These are phyloP conservation scores for Wickerhamia fluorescens DNA, from an alignment of 805 yeast genomes.

Conservation along the genomic window DNA sequence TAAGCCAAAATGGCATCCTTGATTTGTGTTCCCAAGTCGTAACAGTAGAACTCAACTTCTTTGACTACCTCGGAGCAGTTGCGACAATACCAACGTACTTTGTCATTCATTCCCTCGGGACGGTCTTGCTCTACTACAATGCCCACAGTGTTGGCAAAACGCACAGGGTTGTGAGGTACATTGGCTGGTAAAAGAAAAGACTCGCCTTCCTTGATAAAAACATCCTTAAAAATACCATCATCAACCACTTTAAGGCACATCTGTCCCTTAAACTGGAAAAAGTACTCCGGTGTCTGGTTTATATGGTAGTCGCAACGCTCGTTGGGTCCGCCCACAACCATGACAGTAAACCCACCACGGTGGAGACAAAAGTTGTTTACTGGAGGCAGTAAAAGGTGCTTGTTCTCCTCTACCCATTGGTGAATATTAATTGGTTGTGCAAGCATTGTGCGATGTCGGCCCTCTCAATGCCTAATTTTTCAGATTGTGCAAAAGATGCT, in stretches of 20 bases:
- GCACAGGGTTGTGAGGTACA: slow-evolving; percentile 83
- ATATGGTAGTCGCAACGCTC: slow-evolving; percentile 90
- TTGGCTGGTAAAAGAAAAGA: slow-evolving; percentile 82
- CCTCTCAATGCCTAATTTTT: too few relatives aligned
- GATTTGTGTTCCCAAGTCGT: slow-evolving; percentile 85
- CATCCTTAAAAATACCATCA: slow-evolving; percentile 64
- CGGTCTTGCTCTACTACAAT: slow-evolving; percentile 90
- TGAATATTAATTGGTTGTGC: slow-evolving; percentile 68
- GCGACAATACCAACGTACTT: slow-evolving; percentile 82
- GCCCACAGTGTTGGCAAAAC: slow-evolving; percentile 82
- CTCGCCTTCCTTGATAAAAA: slow-evolving; percentile 76
- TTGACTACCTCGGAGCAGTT: slow-evolving; percentile 58
- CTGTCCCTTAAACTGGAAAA: slow-evolving; percentile 77
- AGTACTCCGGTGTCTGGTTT: slow-evolving; percentile 93
- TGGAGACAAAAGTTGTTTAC: slow-evolving; percentile 88
- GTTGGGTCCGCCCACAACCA: slow-evolving; percentile 96
- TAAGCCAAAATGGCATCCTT: slow-evolving; percentile 72
- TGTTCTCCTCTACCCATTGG: slow-evolving; percentile 75
- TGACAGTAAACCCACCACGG: slow-evolving; percentile 86
- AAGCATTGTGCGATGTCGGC: too few relatives aligned
- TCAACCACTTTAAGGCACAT: slow-evolving; percentile 79
- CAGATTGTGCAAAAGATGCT: too few relatives aligned
- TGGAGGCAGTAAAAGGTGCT: slow-evolving; percentile 77
- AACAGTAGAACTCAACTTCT: slow-evolving; percentile 66
- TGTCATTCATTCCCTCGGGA: slow-evolving; percentile 63